These are phyloP conservation scores for Candida freyschussii DNA, from an alignment of 1,139 yeast species.

Conservation along the genomic window DNA sequence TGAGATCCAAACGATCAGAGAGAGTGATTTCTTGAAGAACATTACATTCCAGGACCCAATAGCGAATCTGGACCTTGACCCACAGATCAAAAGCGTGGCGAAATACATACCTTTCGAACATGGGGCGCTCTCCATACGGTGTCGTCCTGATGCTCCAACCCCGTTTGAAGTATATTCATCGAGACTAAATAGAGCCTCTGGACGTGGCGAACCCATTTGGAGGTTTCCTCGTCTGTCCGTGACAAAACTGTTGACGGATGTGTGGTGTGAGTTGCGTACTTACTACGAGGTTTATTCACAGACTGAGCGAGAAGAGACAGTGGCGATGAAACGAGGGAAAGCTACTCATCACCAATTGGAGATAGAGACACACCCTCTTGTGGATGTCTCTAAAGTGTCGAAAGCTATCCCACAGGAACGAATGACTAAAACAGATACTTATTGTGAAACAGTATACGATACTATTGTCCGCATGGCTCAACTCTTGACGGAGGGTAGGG, in stretches of 20 bases:
- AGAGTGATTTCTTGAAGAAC: slow-evolving; percentile 4
- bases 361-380: slow-evolving; percentile 31
- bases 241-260: slow-evolving; percentile 40
- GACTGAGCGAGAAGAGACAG: slow-evolving; percentile 29
- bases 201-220: background rate
- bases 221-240: slow-evolving; percentile 40
- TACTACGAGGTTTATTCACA: slow-evolving; percentile 42
- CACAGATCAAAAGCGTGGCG: background rate
- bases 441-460: slow-evolving; percentile 3
- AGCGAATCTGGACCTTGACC: background rate
- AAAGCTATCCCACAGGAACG: slow-evolving; percentile 2
- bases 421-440: slow-evolving; percentile 5
- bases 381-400: slow-evolving; percentile 4
- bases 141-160: background rate
- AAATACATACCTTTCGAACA: slow-evolving; percentile 1
- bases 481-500: slow-evolving; percentile 43
- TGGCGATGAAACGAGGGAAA: slow-evolving; percentile 38
- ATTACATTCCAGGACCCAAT: slow-evolving; percentile 1
- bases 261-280: slow-evolving; percentile 50
- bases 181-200: background rate
- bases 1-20: slow-evolving; percentile 6
- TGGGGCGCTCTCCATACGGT: background rate
- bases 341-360: slow-evolving; percentile 41
- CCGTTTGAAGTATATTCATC: slow-evolving; percentile 4
- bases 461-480: slow-evolving; percentile 5